phyloP scores from a whole-genome alignment of 345 rosid species.

The Eucalyptus polybractea region DNA sequence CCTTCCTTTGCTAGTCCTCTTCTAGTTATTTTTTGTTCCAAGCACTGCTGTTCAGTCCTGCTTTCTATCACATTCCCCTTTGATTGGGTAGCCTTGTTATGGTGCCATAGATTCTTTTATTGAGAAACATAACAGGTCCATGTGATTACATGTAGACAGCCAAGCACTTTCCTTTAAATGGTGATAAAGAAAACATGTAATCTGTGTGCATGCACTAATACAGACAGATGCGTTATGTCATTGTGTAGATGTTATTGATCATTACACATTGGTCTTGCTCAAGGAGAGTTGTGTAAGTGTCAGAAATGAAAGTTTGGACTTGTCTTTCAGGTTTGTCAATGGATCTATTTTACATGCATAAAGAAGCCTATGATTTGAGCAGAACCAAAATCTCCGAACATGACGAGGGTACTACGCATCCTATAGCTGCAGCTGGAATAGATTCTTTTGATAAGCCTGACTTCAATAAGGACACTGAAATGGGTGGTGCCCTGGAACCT shows the following conservation, averaged over 20 bases:
- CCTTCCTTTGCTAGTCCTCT: neutral
- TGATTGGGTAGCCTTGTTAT: neutral
- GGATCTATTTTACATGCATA: conserved; percentile 41
- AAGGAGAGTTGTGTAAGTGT: neutral
- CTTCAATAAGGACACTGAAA: conserved; percentile 18
- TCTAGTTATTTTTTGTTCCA: neutral
- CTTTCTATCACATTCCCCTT: neutral
- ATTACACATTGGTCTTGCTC: neutral
- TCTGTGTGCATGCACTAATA: neutral
- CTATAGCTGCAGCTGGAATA: conserved; percentile 11
- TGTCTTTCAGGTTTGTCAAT: conserved; percentile 57
- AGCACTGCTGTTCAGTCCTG: neutral
- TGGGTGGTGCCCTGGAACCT: conserved; percentile 12
- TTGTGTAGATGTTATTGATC: neutral
- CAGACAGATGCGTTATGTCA: neutral
- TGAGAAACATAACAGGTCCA: neutral
- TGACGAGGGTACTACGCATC: conserved; percentile 14
- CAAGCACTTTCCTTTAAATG: neutral
- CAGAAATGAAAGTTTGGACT: neutral
- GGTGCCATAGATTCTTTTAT: neutral
- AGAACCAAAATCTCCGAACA: conserved; percentile 34
- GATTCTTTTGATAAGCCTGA: conserved; percentile 21
- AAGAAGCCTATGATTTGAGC: conserved; percentile 54
- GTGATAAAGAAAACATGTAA: neutral
- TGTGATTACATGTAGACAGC: neutral